These are phyloP conservation scores for Pythium dissimile DNA, from an alignment of 352 stramenopile genomes.

Conservation along the genomic window DNA sequence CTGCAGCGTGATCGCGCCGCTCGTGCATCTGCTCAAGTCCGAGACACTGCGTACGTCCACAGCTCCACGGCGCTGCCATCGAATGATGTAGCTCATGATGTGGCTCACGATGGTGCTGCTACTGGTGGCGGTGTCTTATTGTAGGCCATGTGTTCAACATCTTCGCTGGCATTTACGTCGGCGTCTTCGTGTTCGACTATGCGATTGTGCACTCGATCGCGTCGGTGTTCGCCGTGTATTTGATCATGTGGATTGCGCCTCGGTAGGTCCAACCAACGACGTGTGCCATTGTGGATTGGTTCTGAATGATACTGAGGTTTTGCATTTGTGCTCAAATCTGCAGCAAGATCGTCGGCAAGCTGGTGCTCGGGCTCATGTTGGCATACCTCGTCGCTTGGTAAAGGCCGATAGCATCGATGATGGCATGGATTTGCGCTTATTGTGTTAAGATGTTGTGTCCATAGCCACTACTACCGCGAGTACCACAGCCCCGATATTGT, in stretches of 20 bases:
- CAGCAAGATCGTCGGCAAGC: slow-evolving; percentile 61
- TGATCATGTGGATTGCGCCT: slow-evolving; percentile 60
- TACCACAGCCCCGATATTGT: slow-evolving; percentile 77
- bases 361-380: slow-evolving; percentile 59
- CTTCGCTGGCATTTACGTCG: slow-evolving; percentile 49
- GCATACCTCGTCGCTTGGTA: slow-evolving; percentile 68
- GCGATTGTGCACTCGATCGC: slow-evolving; percentile 72
- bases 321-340: not conserved
- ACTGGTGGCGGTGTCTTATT: not conserved
- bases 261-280: slow-evolving; percentile 27
- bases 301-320: not conserved
- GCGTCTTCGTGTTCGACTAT: slow-evolving; percentile 78
- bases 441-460: not conserved
- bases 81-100: too few species aligned
- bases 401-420: not conserved
- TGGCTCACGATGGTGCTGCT: not conserved
- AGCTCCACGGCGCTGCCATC: not conserved
- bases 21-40: slow-evolving; percentile 53
- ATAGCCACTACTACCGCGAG: slow-evolving; percentile 80
- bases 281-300: not conserved
- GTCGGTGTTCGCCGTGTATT: slow-evolving; percentile 56
- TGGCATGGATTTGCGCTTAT: not conserved
- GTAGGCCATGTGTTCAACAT: slow-evolving; percentile 77
- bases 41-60: slow-evolving; percentile 59
- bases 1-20: slow-evolving; percentile 63